Evolutionary conservation across 495 filamentous ascomycete genomes (phyloP).

Genomic region (Staphylotrichum tortipilum): DNA sequence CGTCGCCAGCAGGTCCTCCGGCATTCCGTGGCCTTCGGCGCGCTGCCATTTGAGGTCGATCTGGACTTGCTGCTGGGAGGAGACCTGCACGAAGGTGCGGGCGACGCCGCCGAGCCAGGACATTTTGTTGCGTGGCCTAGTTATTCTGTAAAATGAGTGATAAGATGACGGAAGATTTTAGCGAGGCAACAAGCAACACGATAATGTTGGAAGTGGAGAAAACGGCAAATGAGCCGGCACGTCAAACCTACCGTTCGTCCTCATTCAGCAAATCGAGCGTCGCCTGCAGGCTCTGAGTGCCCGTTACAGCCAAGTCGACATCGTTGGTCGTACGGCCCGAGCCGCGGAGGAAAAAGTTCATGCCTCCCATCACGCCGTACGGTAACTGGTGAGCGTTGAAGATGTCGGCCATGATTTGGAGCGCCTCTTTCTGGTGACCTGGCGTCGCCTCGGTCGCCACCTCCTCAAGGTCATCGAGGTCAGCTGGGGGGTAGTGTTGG

Average conservation of each 20-base stretch:
- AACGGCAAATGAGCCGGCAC: background rate
- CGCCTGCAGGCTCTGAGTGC: background rate
- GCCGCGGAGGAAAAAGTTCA: constrained; percentile 7
- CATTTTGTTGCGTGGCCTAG: constrained; percentile 1
- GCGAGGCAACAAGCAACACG: background rate
- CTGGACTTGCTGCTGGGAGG: background rate
- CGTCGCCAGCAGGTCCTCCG: background rate
- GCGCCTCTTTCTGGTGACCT: background rate
- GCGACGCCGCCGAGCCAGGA: constrained; percentile 3
- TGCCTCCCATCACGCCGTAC: constrained; percentile 4
- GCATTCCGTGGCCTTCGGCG: background rate
- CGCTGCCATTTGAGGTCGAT: constrained; percentile 4
- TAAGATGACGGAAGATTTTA: background rate
- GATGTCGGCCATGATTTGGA: background rate
- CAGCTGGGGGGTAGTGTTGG: background rate
- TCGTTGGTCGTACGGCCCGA: constrained; percentile 4
- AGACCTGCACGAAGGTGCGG: background rate
- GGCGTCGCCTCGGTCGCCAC: background rate
- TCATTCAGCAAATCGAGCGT: background rate
- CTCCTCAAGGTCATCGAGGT: constrained; percentile 7
- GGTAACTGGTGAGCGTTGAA: background rate
- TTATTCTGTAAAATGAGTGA: background rate
- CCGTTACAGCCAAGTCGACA: background rate
- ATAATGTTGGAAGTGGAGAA: background rate
- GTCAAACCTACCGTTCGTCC: background rate